These are phyloP conservation scores for Pseudotsuga menziesii DNA, from an alignment of 75 land plant species.

Conservation along the genomic window DNA sequence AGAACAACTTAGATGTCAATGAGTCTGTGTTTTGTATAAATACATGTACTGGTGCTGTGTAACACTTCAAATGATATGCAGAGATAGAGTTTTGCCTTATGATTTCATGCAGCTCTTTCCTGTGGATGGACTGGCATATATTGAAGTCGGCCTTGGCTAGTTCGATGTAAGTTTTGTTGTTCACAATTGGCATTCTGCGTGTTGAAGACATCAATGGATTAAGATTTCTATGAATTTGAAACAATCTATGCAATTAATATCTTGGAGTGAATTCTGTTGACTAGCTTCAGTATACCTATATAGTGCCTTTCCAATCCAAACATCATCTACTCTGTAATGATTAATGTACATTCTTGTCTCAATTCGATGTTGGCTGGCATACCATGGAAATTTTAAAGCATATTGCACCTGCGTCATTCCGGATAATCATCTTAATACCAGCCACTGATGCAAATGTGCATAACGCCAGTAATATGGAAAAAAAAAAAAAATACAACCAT, in stretches of 20 bases:
- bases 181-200: slow-evolving; percentile 68
- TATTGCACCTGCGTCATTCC: slow-evolving; percentile 50
- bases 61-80: neutral
- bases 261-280: no score
- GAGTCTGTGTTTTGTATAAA: neutral
- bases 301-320: slow-evolving; percentile 89
- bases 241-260: no score
- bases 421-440: no score
- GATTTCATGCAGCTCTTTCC: slow-evolving; percentile 28
- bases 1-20: neutral
- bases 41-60: neutral
- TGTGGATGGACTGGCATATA: slow-evolving; percentile 46
- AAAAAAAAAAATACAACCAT: no score
- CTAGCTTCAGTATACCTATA: slow-evolving; percentile 51
- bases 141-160: slow-evolving; percentile 65
- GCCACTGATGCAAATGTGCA: no score
- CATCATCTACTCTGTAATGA: slow-evolving; percentile 66
- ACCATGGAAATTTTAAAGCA: slow-evolving; percentile 75
- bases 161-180: slow-evolving; percentile 52
- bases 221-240: neutral
- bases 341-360: slow-evolving; percentile 70
- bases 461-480: no score
- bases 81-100: neutral
- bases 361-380: slow-evolving; percentile 68
- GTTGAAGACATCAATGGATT: neutral